Evolutionary conservation across 352 stramenopile genomes (phyloP).

Genomic region (Salisapilia sapeloensis): DNA sequence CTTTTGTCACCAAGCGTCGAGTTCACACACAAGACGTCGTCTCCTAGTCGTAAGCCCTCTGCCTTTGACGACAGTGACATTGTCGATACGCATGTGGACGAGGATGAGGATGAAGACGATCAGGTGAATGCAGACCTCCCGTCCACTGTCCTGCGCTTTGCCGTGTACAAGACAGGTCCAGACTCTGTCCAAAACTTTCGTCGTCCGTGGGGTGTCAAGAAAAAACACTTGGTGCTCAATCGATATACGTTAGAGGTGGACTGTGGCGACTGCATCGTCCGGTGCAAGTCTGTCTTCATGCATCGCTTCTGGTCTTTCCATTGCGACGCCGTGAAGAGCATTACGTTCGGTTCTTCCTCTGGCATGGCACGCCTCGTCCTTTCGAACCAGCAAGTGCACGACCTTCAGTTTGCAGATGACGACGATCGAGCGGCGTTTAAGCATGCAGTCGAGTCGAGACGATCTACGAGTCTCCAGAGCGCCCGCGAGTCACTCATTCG

Average conservation of each 20-base stretch:
- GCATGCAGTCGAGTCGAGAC: conserved; percentile 31
- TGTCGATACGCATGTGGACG: conserved; percentile 17
- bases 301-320: conserved; percentile 68
- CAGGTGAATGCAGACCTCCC: conserved; percentile 11
- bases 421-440: conserved; percentile 49
- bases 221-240: conserved; percentile 50
- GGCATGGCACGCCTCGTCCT: conserved; percentile 28
- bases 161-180: conserved; percentile 49
- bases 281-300: conserved; percentile 71
- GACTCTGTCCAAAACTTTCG: conserved; percentile 37
- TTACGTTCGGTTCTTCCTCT: conserved; percentile 15
- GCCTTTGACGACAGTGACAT: conserved; percentile 76
- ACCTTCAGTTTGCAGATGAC: conserved; percentile 63
- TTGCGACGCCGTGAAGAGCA: conserved; percentile 39
- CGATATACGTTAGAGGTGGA: conserved; percentile 69
- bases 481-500: conserved; percentile 13
- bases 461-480: conserved; percentile 15
- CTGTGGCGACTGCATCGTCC: conserved; percentile 45
- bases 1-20: not conserved
- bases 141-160: conserved; percentile 51
- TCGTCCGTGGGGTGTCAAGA: conserved; percentile 45
- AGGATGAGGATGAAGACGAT: conserved; percentile 2
- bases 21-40: not conserved
- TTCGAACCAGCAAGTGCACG: conserved; percentile 33
- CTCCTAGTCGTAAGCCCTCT: no score